Evolutionary conservation across 2,329 filamentous ascomycete species (phyloP).

Genomic region (Phialophora verrucosa): DNA sequence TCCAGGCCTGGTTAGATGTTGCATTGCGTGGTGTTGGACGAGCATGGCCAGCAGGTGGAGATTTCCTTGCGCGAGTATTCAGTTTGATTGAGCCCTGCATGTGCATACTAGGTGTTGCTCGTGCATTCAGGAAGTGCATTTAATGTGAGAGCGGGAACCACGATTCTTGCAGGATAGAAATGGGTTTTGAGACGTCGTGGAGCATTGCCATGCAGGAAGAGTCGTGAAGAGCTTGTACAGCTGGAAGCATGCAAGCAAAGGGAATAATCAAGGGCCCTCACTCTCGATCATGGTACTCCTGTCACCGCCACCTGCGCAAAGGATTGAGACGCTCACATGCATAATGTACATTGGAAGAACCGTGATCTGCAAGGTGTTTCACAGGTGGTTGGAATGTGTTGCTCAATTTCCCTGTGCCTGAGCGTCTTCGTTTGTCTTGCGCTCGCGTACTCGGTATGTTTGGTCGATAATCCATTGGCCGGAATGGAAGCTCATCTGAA

Average conservation of each 20-base stretch:
- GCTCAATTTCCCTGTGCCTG: not conserved
- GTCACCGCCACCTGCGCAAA: not conserved
- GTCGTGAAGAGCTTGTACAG: not conserved
- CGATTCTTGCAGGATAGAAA: not conserved
- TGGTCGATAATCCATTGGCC: not conserved
- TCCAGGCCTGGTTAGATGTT: not conserved
- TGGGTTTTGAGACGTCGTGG: not conserved
- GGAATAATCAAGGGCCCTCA: not conserved
- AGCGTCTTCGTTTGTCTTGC: not conserved
- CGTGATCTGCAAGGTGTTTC: not conserved
- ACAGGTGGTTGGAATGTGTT: not conserved
- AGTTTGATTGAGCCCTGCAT: not conserved
- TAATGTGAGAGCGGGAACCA: not conserved
- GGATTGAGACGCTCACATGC: not conserved
- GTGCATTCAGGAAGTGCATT: not conserved
- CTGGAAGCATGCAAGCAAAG: not conserved
- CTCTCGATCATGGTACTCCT: not conserved
- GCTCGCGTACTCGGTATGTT: not conserved
- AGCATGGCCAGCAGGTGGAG: not conserved
- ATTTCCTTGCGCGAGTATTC: not conserved
- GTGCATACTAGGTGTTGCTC: not conserved
- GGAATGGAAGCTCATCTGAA: not conserved
- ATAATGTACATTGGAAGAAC: not conserved
- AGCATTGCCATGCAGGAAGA: not conserved
- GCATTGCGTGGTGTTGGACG: slow-evolving; percentile 9